A percentile compares a stretch with the other conserved stretches of the same genome.
Evolutionary conservation across 2,329 filamentous ascomycete genomes (phyloP).

Genomic region (Pseudocercospora eumusae): DNA sequence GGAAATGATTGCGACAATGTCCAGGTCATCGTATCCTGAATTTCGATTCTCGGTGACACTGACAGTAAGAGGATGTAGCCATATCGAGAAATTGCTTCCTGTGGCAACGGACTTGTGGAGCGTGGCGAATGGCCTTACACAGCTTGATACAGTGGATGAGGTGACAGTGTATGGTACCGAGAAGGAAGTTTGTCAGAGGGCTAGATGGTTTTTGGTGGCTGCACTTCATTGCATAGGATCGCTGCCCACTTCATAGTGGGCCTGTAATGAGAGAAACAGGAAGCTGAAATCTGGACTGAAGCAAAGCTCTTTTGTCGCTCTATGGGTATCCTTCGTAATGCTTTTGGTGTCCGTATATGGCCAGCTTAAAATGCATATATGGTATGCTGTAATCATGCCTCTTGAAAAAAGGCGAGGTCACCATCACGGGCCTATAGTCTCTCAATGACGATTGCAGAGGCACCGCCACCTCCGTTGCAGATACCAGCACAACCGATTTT

Average conservation of each 20-base stretch:
- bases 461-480: slow-evolving; percentile 96
- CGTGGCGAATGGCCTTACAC: neutral
- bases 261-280: too few relatives aligned
- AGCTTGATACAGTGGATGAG: neutral
- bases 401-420: neutral
- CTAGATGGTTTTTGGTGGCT: too few relatives aligned
- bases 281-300: neutral
- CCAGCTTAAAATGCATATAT: neutral
- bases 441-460: slow-evolving; percentile 91
- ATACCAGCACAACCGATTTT: slow-evolving; percentile 95
- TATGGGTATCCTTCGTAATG: slow-evolving; percentile 10
- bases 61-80: neutral
- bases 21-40: neutral
- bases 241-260: too few relatives aligned
- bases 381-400: neutral
- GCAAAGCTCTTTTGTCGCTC: neutral
- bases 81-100: neutral
- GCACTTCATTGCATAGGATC: too few relatives aligned
- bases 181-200: neutral
- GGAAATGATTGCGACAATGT: neutral
- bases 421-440: slow-evolving; percentile 23
- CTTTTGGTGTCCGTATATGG: neutral
- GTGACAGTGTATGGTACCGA: neutral
- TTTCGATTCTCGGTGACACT: neutral
- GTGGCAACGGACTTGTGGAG: neutral